Evolutionary conservation across 495 filamentous ascomycete genomes (phyloP), one percentile per base, ranked within the genome.

Genomic region (Aspergillus sparsus): DNA sequence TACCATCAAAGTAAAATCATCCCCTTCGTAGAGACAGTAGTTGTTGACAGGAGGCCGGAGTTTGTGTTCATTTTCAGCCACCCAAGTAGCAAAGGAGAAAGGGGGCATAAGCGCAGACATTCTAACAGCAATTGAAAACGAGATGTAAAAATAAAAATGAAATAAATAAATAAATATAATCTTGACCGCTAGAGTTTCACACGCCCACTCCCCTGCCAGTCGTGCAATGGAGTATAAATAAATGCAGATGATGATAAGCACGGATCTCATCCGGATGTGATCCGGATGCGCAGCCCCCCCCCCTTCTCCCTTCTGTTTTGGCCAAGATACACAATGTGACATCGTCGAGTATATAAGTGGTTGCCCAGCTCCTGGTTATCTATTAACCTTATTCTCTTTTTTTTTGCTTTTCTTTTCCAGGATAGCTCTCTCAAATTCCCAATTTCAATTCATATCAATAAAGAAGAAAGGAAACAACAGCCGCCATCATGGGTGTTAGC

Each of bases 41-140:
- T 94, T 94, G 73, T 93, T 94, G 71, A 96, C 84, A 3, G 91
- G 91, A 0, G 91, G 91, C 70, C 91, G 83, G 58, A 96, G 80
- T 39, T 93, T 83, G 62, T 93, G 87, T 1, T 86, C 83, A 71
- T 96, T 94, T 68, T 87, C 83, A 59, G 87, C 82, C 12, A 96
- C 82, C 91, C 91, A 66, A 5, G 60, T 45, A 9, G 55, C 13
- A 16, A 66, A 35, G 11, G 41, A 16, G 46, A 66, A 66, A 52
- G 56, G 64, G 46, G 47, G 45, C n/a, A 51, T 56, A 10, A 34
- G 53, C 32, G 13, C 35, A 8, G 41, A 39, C 33, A 35, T 51
- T 55, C 27, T 21, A 27, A 27, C 21, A 27, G 21, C 21, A 27
- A 27, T 27, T 27, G 21, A 27, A 3, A 27, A 27, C 21, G 21